These are phyloP conservation scores for Sclerotinia sclerotiorum DNA, from an alignment of 2,329 filamentous ascomycete species.

Conservation along the genomic window DNA sequence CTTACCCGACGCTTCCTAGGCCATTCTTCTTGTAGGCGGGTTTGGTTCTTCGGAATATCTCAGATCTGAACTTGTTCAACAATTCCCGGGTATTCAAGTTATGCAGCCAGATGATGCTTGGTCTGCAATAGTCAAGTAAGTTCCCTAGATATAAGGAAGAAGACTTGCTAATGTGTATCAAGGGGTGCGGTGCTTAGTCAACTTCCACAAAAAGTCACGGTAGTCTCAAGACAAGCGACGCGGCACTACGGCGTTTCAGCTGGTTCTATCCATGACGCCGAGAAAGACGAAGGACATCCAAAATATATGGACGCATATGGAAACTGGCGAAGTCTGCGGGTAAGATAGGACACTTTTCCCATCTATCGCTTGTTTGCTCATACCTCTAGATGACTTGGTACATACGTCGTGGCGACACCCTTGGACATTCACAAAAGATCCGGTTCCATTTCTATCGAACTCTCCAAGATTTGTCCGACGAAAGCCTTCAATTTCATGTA, in stretches of 20 bases:
- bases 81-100: conserved; percentile 38
- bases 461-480: conserved; percentile 2
- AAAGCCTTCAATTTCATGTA: conserved; percentile 26
- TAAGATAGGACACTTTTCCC: background rate
- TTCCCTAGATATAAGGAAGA: background rate
- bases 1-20: conserved; percentile 3
- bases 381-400: conserved; percentile 33
- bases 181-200: conserved; percentile 33
- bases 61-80: conserved; percentile 44
- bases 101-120: conserved; percentile 32
- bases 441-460: conserved; percentile 28
- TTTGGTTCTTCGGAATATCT: conserved; percentile 33
- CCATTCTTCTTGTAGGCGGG: conserved; percentile 34
- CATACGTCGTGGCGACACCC: conserved; percentile 31
- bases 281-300: conserved; percentile 21
- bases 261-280: background rate
- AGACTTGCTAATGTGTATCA: background rate
- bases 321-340: background rate
- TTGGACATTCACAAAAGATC: conserved; percentile 24
- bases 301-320: background rate
- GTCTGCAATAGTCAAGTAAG: conserved; percentile 34
- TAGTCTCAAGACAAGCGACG: conserved; percentile 29
- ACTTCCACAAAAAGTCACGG: conserved; percentile 24
- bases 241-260: conserved; percentile 33
- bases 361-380: background rate